Base-by-base conservation (phyloP, 495 filamentous ascomycete species). In the Mytilinidion resinicola region DNA sequence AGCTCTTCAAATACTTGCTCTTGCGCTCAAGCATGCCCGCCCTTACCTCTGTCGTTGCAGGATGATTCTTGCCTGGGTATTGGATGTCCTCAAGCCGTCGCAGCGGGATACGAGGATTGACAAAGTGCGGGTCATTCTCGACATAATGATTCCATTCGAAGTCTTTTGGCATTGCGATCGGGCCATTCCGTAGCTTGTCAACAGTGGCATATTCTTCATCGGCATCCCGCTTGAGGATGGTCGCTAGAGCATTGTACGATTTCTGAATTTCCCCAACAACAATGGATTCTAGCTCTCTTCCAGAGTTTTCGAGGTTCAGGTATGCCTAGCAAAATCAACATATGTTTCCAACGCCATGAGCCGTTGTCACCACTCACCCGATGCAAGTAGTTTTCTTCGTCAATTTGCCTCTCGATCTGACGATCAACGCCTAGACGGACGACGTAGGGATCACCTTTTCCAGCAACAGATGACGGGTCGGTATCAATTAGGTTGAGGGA, bases 1-100 rank as follows among this genome's bases (percentile, higher is more conserved):
- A 98, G 68, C 90, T 96, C 80, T 97, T 98, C 42, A 98, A 76
- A 70, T 97, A 98, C 69, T 97, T 98, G 80, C 88, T 95, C 82
- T 96, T 98, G 48, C 93, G 86, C 76, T 98, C 93, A 53, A 98
- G 77, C 75, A 95, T 85, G 1, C 93, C 93, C 6, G 88, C 87
- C 49, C 89, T 80, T 36, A 98, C 85, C 67, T 96, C 93, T 53
- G 85, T 82, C 35, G 89, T 90, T 39, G 90, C 86, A 51, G 87
- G 87, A 69, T 96, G 89, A 66, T 95, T 82, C 64, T 87, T 87
- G 14, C 93, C 93, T n/a, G 92, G 91, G 71, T 97, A 98, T 37
- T 87, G 82, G 63, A 98, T 95, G 64, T 87, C 85, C 64, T 96
- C 82, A 15, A 90, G 71, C 39, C 84, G 81, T 48, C 93, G 82